These are phyloP conservation scores for Emericellopsis cladophorae DNA, from an alignment of 2,329 filamentous ascomycete genomes.

Conservation along the genomic window DNA sequence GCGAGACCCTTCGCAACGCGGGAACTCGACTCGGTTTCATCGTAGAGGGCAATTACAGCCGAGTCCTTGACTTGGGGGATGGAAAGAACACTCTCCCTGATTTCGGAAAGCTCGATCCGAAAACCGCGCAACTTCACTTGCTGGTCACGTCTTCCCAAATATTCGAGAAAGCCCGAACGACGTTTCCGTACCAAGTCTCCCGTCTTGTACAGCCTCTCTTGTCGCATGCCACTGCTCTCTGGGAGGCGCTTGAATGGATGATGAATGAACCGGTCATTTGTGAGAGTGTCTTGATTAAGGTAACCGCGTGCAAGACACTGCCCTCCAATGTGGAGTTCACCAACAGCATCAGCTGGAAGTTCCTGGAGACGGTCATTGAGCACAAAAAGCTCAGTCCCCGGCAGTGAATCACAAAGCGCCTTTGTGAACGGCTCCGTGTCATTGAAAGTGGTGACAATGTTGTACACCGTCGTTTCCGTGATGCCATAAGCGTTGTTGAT, in stretches of 20 bases:
- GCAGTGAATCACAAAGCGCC: not conserved
- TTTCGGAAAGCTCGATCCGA: conserved; percentile 26
- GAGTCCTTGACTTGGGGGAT: no score
- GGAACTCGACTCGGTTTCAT: not conserved
- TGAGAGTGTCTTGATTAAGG: not conserved
- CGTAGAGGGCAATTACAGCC: not conserved
- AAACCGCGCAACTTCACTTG: conserved; percentile 41
- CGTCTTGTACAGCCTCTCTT: conserved; percentile 19
- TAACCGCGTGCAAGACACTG: conserved; percentile 2
- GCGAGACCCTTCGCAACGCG: not conserved
- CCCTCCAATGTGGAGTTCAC: conserved; percentile 3
- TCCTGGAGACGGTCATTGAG: conserved; percentile 9
- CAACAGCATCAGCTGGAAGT: conserved; percentile 1
- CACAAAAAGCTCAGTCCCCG: conserved; percentile 16
- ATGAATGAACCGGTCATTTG: not conserved
- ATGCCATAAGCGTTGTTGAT: conserved; percentile 5
- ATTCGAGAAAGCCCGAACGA: not conserved
- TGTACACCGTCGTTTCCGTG: conserved; percentile 2
- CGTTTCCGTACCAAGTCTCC: conserved; percentile 26
- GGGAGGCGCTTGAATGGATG: not conserved
- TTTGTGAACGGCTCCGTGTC: conserved; percentile 2
- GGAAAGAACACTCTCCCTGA: not conserved
- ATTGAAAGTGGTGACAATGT: conserved; percentile 3
- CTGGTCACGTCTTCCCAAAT: conserved; percentile 1
- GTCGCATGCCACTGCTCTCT: no score